Evolutionary conservation across 73 alveolate genomes (phyloP).

Genomic region (Stentor roeselii): DNA sequence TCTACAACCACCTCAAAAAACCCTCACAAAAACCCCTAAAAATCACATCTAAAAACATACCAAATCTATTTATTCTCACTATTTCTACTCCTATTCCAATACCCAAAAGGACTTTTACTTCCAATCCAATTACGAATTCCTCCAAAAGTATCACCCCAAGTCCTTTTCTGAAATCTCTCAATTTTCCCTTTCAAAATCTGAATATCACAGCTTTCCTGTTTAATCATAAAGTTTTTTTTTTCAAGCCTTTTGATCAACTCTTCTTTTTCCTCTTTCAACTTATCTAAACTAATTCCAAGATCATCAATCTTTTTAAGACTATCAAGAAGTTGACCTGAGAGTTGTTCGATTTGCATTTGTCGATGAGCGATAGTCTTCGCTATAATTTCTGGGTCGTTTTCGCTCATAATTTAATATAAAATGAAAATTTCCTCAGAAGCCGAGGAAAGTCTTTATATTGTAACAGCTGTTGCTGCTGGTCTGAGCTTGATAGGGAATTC

Average conservation of each 20-base stretch:
- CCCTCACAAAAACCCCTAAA: too few species aligned
- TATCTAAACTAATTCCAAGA: background rate
- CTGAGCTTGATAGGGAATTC: background rate
- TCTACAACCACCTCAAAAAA: too few species aligned
- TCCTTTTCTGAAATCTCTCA: background rate
- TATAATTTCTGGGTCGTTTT: background rate
- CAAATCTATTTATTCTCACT: too few species aligned
- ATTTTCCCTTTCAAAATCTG: background rate
- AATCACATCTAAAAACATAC: too few species aligned
- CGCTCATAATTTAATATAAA: background rate
- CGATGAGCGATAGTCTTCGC: background rate
- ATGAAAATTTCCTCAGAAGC: background rate
- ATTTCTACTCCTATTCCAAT: too few species aligned
- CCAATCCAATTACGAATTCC: background rate
- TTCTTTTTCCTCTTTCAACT: background rate
- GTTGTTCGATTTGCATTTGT: background rate
- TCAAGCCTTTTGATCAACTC: background rate
- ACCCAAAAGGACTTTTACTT: background rate
- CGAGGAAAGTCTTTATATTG: background rate
- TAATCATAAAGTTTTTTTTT: background rate
- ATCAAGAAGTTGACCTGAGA: background rate
- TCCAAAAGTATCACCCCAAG: background rate
- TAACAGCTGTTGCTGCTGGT: background rate
- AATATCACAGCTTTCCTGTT: background rate
- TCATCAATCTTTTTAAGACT: background rate